Evolutionary conservation across 164 flowering plant species (phyloP).

Genomic region (Chimonanthus praecox): DNA sequence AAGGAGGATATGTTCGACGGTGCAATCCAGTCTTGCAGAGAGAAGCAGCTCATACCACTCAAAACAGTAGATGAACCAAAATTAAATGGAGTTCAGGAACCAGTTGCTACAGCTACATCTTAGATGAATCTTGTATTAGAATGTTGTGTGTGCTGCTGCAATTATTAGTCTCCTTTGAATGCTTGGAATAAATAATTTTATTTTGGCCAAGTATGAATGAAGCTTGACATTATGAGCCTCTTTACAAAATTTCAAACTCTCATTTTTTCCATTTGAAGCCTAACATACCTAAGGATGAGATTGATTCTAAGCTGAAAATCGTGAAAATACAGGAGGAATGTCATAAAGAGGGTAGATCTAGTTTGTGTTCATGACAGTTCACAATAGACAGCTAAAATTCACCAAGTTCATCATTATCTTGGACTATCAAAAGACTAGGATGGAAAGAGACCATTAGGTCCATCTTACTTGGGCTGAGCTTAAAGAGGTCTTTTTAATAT

Average conservation of each 20-base stretch:
- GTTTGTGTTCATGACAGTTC: too few relatives aligned
- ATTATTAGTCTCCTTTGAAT: neutral
- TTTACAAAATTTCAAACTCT: too few relatives aligned
- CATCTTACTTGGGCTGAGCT: too few relatives aligned
- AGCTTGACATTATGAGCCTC: neutral
- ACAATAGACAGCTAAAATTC: too few relatives aligned
- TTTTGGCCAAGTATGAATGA: neutral
- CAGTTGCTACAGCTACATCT: neutral
- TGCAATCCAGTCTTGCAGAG: conserved; percentile 58
- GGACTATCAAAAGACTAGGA: too few relatives aligned
- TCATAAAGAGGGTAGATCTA: too few relatives aligned
- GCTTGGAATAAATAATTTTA: too few relatives aligned
- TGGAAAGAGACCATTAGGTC: too few relatives aligned
- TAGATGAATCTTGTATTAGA: neutral
- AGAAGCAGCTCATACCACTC: conserved; percentile 55
- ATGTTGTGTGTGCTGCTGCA: neutral
- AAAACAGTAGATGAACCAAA: neutral
- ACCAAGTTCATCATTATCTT: too few relatives aligned
- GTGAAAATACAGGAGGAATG: neutral
- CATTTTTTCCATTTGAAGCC: neutral
- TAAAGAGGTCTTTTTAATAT: too few relatives aligned
- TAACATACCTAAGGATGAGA: neutral
- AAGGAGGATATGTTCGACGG: conserved; percentile 72
- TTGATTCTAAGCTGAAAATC: neutral
- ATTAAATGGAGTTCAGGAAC: neutral